Base-by-base conservation (phyloP, 106 monocot genomes). In the Iris macrosiphon region DNA sequence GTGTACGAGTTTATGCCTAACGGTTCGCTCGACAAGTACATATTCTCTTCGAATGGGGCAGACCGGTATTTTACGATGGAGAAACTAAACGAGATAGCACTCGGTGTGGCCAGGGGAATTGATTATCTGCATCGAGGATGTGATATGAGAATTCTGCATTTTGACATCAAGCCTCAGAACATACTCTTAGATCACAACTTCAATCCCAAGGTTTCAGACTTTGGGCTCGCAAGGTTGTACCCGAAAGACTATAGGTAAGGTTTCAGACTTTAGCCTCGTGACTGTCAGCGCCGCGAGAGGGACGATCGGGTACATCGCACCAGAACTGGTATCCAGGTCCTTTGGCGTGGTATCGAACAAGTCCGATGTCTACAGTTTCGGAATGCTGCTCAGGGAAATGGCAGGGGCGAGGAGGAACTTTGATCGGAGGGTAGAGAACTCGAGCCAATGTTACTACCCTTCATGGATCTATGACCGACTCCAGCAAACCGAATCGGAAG, bases 131-230 rank as follows among this genome's bases (percentile, higher is more conserved):
- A 54, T 54, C 11, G 25, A 54, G 30, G 25, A 32, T 54, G 54
- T 17, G 25, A 26, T 12, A 6, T 8, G 25, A 54, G 25, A 15
- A 54, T 54, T 19, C 7, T 17, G 2, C 54, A 54, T 54, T 54
- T 54, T 29, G 54, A 54, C n/a, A 54, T 54, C 6, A 54, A 54
- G n/a, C 54, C 52, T 29, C 52, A 53, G 4, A 53, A 53, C 16
- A 31, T 53, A 7, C 52, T 53, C 4, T 17, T 53, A 28, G 54
- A 31, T 19, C 14, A 54, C 14, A 31, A 54, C 2, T 31, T 31
- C 31, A 54, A 33, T n/a, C 23, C 27, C 18, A 54, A 54, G 18
- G 33, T 54, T 0, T 54, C 54, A 1, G 54, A 54, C 14, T 54
- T 54, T 54, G 54, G 54, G 11, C 25, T 31, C 4, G 8, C 30